Evolutionary conservation across 2,329 filamentous ascomycete genomes (phyloP).

Genomic region (Pseudogymnoascus pannorum): DNA sequence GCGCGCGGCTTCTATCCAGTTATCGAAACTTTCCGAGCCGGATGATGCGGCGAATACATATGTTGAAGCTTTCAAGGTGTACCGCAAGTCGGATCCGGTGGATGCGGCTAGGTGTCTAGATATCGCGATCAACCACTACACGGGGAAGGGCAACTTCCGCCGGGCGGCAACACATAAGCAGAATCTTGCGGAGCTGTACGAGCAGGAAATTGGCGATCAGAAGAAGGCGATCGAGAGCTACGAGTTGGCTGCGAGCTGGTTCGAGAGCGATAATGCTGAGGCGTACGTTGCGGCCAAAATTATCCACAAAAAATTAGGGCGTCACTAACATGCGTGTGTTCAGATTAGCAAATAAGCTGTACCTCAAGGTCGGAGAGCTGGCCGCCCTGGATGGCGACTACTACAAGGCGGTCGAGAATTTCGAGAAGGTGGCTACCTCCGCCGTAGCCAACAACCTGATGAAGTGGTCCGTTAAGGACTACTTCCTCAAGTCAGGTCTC

Average conservation of each 20-base stretch:
- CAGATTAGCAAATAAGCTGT: slow-evolving; percentile 87
- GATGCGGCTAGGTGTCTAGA: slow-evolving; percentile 76
- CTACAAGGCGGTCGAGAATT: slow-evolving; percentile 71
- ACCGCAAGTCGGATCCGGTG: slow-evolving; percentile 75
- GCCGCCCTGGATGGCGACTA: slow-evolving; percentile 77
- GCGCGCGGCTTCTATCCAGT: slow-evolving; percentile 74
- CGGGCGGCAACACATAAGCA: slow-evolving; percentile 88
- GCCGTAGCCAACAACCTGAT: slow-evolving; percentile 85
- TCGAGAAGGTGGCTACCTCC: slow-evolving; percentile 72
- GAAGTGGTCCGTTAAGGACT: slow-evolving; percentile 92
- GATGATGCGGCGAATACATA: slow-evolving; percentile 87
- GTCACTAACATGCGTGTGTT: slow-evolving; percentile 1
- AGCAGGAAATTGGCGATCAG: slow-evolving; percentile 70
- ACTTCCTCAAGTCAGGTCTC: slow-evolving; percentile 88
- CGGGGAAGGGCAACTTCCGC: slow-evolving; percentile 81
- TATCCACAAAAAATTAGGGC: slow-evolving; percentile 8
- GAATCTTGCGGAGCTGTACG: slow-evolving; percentile 77
- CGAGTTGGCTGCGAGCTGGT: slow-evolving; percentile 81
- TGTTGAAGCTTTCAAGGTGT: slow-evolving; percentile 90
- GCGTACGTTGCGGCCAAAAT: slow-evolving; percentile 48
- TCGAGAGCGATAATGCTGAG: slow-evolving; percentile 75
- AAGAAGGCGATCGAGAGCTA: slow-evolving; percentile 76
- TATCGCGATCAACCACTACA: slow-evolving; percentile 77
- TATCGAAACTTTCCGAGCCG: slow-evolving; percentile 74
- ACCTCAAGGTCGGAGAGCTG: slow-evolving; percentile 85